Evolutionary conservation across 2,329 filamentous ascomycete genomes (phyloP).

Genomic region (Epichloe elymi): DNA sequence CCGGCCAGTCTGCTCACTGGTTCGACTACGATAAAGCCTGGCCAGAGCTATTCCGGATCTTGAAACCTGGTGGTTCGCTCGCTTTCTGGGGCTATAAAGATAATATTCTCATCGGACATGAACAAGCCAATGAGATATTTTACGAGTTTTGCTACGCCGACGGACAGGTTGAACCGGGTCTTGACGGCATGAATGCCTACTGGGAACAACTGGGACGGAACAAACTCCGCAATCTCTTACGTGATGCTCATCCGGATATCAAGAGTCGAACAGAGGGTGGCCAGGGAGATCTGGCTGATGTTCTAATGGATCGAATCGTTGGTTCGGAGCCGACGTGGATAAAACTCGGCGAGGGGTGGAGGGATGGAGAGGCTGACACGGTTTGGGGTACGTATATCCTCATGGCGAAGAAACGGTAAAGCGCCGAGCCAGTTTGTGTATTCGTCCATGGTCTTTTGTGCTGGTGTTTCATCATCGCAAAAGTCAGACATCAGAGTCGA

Average conservation of each 20-base stretch:
- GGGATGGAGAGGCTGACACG: slow-evolving; percentile 38
- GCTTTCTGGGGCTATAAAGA: slow-evolving; percentile 57
- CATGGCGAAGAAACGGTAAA: slow-evolving; percentile 32
- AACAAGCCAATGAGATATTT: slow-evolving; percentile 38
- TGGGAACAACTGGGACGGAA: slow-evolving; percentile 49
- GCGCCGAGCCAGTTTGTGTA: not conserved
- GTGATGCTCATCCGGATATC: slow-evolving; percentile 36
- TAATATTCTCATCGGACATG: slow-evolving; percentile 41
- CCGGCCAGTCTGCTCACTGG: slow-evolving; percentile 52
- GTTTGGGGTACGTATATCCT: slow-evolving; percentile 51
- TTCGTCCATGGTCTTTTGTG: too few species aligned
- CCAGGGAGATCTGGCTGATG: slow-evolving; percentile 47
- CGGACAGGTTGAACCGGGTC: slow-evolving; percentile 28
- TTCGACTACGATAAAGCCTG: slow-evolving; percentile 45
- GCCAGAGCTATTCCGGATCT: slow-evolving; percentile 39
- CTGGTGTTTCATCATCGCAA: too few species aligned
- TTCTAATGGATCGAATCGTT: slow-evolving; percentile 46
- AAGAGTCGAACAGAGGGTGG: slow-evolving; percentile 40
- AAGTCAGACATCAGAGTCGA: too few species aligned
- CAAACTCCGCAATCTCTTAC: slow-evolving; percentile 37
- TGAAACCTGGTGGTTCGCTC: slow-evolving; percentile 42
- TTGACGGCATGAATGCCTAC: slow-evolving; percentile 39
- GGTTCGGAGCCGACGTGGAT: slow-evolving; percentile 40
- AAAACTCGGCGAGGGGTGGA: slow-evolving; percentile 33
- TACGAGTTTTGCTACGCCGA: slow-evolving; percentile 41